Conservation (phyloP, 2,329 filamentous ascomycete genomes). For the Fonsecaea nubica region DNA sequence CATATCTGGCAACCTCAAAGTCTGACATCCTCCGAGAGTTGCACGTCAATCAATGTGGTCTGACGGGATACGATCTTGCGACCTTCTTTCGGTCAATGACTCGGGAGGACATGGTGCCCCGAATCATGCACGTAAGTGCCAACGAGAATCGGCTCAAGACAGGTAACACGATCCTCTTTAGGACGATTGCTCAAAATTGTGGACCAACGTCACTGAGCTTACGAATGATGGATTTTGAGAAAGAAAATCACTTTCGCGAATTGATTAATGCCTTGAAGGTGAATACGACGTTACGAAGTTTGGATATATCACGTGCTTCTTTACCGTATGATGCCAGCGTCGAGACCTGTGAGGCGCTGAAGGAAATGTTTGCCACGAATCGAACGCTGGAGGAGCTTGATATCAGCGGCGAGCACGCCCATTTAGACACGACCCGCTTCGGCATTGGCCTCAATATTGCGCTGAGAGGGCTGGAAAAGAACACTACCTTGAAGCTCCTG, state of each 20-base stretch:
- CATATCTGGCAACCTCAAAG: constrained; percentile 66
- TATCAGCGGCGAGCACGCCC: constrained; percentile 73
- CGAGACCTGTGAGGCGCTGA: constrained; percentile 69
- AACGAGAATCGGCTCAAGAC: constrained; percentile 63
- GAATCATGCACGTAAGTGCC: constrained; percentile 69
- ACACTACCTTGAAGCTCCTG: constrained; percentile 66
- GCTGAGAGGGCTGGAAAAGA: constrained; percentile 68
- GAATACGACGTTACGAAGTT: constrained; percentile 67
- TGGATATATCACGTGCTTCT: constrained; percentile 74
- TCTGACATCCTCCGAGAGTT: constrained; percentile 67
- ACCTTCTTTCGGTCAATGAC: constrained; percentile 70
- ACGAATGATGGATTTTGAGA: constrained; percentile 71
- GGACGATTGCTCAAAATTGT: constrained; percentile 56
- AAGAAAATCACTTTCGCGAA: constrained; percentile 68
- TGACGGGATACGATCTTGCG: constrained; percentile 70
- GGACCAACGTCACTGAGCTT: constrained; percentile 70
- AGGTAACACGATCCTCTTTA: constrained; percentile 52
- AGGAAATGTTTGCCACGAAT: constrained; percentile 70
- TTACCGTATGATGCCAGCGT: constrained; percentile 71
- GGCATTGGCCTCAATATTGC: constrained; percentile 72
- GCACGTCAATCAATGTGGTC: constrained; percentile 70
- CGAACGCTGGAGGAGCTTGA: constrained; percentile 70
- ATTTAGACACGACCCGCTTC: constrained; percentile 72
- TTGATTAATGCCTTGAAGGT: constrained; percentile 66
- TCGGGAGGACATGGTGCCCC: constrained; percentile 54